Conservation (phyloP, 1,284 basidiomycete genomes). For the Boletus sp. region DNA sequence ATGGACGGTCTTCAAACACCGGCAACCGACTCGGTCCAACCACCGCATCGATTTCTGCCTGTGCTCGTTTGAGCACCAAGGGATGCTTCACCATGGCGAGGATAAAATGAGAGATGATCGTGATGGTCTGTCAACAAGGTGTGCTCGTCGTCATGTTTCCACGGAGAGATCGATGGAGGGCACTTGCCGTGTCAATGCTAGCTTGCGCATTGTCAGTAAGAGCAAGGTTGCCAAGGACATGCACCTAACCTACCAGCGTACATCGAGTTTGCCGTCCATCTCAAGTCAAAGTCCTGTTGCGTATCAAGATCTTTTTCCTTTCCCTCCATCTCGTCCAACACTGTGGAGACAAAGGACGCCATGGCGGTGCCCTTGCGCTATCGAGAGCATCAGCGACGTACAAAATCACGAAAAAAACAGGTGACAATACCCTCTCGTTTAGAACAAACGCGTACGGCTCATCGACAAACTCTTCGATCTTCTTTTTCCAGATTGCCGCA, state of each 20-base stretch:
- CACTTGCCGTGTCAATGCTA: constrained; percentile 57
- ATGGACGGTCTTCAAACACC: constrained; percentile 44
- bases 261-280: constrained; percentile 74
- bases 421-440: constrained; percentile 45
- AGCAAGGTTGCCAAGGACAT: neutral
- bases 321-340: constrained; percentile 40
- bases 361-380: constrained; percentile 52
- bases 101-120: constrained; percentile 51
- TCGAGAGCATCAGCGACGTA: neutral
- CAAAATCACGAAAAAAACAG: neutral
- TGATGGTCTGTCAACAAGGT: constrained; percentile 38
- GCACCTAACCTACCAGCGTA: constrained; percentile 40
- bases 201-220: constrained; percentile 20
- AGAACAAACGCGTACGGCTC: constrained; percentile 58
- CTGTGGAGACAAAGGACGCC: constrained; percentile 58
- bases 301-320: constrained; percentile 26
- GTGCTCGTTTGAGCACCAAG: constrained; percentile 45
- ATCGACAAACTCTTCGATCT: constrained; percentile 65
- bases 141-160: neutral
- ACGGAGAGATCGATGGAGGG: neutral
- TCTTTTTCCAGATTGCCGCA: constrained; percentile 58
- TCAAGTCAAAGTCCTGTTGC: constrained; percentile 56
- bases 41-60: constrained; percentile 54
- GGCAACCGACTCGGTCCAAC: constrained; percentile 49
- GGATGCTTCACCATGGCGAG: constrained; percentile 57